Conservation (phyloP, 2,329 filamentous ascomycete species). For the Ceratocystis lukuohia region DNA sequence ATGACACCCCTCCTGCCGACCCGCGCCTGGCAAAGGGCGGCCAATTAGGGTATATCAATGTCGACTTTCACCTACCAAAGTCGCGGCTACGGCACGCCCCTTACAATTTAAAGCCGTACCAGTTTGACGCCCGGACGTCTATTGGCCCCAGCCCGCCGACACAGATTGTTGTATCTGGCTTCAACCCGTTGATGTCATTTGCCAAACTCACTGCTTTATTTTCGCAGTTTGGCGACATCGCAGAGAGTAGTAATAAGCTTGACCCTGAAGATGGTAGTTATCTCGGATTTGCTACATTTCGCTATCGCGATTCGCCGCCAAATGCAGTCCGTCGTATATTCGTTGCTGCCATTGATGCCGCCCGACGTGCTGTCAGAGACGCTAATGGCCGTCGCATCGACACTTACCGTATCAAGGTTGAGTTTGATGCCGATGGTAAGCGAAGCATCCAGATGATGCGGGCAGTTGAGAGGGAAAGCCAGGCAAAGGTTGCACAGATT, state of each 20-base stretch:
- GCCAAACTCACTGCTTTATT: conserved; percentile 64
- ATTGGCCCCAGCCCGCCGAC: conserved; percentile 80
- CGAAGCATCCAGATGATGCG: conserved; percentile 70
- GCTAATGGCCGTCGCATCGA: conserved; percentile 73
- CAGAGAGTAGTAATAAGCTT: conserved; percentile 83
- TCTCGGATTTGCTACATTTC: conserved; percentile 82
- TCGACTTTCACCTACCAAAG: conserved; percentile 56
- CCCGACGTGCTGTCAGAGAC: conserved; percentile 63
- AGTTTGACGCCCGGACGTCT: conserved; percentile 69
- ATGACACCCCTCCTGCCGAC: conserved; percentile 67
- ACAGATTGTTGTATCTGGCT: conserved; percentile 88
- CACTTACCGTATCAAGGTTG: conserved; percentile 61
- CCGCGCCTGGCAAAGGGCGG: conserved; percentile 65
- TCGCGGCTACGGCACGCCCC: conserved; percentile 57
- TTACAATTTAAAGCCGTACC: conserved; percentile 69
- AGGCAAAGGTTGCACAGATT: conserved; percentile 34
- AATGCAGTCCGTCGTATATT: conserved; percentile 38
- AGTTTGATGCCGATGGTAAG: conserved; percentile 77
- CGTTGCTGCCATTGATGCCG: conserved; percentile 63
- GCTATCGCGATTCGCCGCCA: conserved; percentile 58
- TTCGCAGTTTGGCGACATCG: conserved; percentile 71
- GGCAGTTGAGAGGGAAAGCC: conserved; percentile 54
- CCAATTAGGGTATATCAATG: conserved; percentile 52
- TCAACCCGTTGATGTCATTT: conserved; percentile 77
- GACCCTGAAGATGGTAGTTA: conserved; percentile 91